A percentile compares a stretch with the other conserved stretches of the same genome.
phyloP scores from a whole-genome alignment of 2,329 filamentous ascomycete genomes.

The Arthrobotrys pseudoclavata region DNA sequence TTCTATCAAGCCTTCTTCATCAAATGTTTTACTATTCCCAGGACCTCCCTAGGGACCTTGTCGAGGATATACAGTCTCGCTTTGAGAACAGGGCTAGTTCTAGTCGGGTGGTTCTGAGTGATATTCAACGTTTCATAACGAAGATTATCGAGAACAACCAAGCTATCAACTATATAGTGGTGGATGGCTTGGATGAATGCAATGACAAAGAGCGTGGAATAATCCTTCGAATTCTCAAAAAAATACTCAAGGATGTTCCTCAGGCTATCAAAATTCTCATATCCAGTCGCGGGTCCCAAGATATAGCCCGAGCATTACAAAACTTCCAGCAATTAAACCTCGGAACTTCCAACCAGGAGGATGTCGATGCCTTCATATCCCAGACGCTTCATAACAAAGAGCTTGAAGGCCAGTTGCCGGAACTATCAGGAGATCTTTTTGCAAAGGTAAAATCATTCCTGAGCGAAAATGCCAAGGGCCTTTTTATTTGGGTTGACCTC shows the following conservation, averaged over 20 bases:
- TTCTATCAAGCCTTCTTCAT: conserved; percentile 62
- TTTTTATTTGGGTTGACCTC: conserved; percentile 56
- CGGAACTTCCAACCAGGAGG: conserved; percentile 20
- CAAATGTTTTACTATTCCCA: conserved; percentile 59
- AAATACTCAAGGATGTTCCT: conserved; percentile 6
- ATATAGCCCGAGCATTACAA: conserved; percentile 32
- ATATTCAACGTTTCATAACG: conserved; percentile 36
- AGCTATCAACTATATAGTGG: conserved; percentile 63
- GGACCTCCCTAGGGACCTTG: conserved; percentile 9
- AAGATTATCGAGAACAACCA: conserved; percentile 16
- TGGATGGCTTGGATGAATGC: conserved; percentile 66
- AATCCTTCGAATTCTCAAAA: conserved; percentile 53
- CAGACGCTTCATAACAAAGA: conserved; percentile 36
- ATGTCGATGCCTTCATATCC: conserved; percentile 46
- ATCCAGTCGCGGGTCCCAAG: conserved; percentile 62
- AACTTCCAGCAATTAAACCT: conserved; percentile 39
- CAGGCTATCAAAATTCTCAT: conserved; percentile 63
- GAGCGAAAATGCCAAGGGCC: conserved; percentile 29
- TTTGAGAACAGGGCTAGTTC: conserved; percentile 50
- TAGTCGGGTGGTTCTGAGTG: conserved; percentile 3
- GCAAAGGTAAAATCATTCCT: conserved; percentile 28
- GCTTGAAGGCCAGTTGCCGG: conserved; percentile 39
- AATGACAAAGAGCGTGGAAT: conserved; percentile 61
- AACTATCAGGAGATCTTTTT: conserved; percentile 6
- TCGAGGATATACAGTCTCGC: conserved; percentile 22